A percentile compares a stretch with the other conserved stretches of the same genome.
These are phyloP conservation scores for Cyclotella choctawhatcheeana DNA, from an alignment of 108 stramenopile genomes.

Conservation along the genomic window DNA sequence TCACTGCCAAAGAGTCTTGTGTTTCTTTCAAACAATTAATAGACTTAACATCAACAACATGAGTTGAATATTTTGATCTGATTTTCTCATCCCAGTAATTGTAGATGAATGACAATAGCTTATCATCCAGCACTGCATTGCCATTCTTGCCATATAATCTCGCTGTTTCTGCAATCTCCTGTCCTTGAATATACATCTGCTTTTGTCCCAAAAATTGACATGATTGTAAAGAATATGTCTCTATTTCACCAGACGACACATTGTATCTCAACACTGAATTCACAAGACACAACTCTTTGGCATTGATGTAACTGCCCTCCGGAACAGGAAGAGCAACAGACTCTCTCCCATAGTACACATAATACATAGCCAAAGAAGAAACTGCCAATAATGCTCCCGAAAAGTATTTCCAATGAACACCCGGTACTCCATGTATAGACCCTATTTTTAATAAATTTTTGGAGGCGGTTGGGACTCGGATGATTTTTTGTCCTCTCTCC, in stretches of 20 bases:
- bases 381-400: constrained; percentile 37
- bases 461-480: too few species aligned
- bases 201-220: constrained; percentile 28
- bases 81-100: constrained; percentile 46
- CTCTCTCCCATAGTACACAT: constrained; percentile 42
- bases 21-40: constrained; percentile 8
- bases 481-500: too few species aligned
- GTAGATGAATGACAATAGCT: constrained; percentile 47
- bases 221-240: constrained; percentile 43
- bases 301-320: constrained; percentile 34
- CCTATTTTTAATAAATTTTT: too few species aligned
- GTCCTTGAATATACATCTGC: constrained; percentile 33
- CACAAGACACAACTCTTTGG: constrained; percentile 25
- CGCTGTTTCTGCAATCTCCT: constrained; percentile 13
- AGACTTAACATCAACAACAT: constrained; percentile 26
- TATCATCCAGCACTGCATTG: constrained; percentile 47
- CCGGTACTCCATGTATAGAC: constrained; percentile 46
- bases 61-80: constrained; percentile 27
- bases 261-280: constrained; percentile 51
- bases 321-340: constrained; percentile 35
- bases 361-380: constrained; percentile 35
- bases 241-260: constrained; percentile 14
- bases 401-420: constrained; percentile 45
- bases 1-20: constrained; percentile 36
- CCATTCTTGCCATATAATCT: constrained; percentile 28